These are phyloP conservation scores for Polyporus tsugae DNA, from an alignment of 1,284 basidiomycete species.

Conservation along the genomic window DNA sequence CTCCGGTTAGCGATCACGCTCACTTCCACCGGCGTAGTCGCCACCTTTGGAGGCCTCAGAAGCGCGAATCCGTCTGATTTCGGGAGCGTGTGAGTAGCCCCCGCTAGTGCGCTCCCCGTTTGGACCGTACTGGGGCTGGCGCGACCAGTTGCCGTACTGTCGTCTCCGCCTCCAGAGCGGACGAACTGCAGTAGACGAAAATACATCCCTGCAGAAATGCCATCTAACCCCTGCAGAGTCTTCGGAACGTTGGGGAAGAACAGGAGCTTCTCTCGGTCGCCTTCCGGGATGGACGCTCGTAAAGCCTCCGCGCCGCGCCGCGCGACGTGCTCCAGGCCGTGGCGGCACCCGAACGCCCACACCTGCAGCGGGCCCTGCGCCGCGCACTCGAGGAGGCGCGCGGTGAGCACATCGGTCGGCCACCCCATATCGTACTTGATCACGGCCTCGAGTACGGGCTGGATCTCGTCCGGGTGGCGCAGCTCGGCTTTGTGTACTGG, in stretches of 20 bases:
- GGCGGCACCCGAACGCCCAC: slow-evolving; percentile 30
- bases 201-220: slow-evolving; percentile 29
- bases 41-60: neutral
- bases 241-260: neutral
- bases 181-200: slow-evolving; percentile 28
- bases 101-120: neutral
- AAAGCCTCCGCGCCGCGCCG: slow-evolving; percentile 6
- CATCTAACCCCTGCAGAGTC: slow-evolving; percentile 1
- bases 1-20: neutral
- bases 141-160: neutral
- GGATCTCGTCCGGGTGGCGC: neutral
- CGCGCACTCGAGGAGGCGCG: slow-evolving; percentile 16
- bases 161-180: neutral
- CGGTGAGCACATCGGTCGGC: slow-evolving; percentile 15
- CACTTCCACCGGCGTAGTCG: neutral
- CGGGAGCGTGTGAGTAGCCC: neutral
- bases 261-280: neutral
- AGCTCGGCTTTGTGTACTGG: slow-evolving; percentile 35
- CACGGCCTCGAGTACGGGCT: slow-evolving; percentile 22
- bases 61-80: neutral
- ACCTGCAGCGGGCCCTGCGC: slow-evolving; percentile 20
- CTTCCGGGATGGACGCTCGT: neutral
- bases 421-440: slow-evolving; percentile 33
- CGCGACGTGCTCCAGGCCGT: slow-evolving; percentile 23
- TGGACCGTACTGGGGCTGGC: neutral